These are phyloP conservation scores for Scheffersomyces illinoinensis DNA, from an alignment of 1,139 yeast genomes.

Conservation along the genomic window DNA sequence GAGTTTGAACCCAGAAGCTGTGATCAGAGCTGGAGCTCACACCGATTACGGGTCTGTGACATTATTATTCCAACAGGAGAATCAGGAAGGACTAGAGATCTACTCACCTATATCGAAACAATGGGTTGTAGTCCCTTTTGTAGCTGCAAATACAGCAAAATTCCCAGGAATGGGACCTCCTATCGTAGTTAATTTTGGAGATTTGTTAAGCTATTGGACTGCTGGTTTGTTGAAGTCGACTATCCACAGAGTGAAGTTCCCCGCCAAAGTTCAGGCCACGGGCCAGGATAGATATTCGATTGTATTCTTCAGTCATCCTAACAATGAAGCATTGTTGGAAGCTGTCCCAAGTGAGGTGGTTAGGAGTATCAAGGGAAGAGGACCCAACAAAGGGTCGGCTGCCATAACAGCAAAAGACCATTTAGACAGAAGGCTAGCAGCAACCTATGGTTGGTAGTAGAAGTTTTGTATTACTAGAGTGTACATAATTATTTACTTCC, in stretches of 20 bases:
- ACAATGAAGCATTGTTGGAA: conserved; percentile 59
- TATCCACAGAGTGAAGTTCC: conserved; percentile 69
- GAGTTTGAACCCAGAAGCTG: conserved; percentile 50
- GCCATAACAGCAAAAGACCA: conserved; percentile 69
- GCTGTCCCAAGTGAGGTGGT: conserved; percentile 71
- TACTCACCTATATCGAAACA: conserved; percentile 50
- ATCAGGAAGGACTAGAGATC: conserved; percentile 75
- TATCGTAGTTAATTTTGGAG: conserved; percentile 75
- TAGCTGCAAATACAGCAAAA: conserved; percentile 31
- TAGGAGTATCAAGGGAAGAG: conserved; percentile 41
- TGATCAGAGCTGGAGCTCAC: conserved; percentile 83
- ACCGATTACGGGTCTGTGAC: conserved; percentile 81
- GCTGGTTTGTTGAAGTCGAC: conserved; percentile 72
- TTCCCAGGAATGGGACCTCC: conserved; percentile 58
- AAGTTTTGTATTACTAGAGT: too few relatives aligned
- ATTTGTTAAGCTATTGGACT: conserved; percentile 78
- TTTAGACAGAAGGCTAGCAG: conserved; percentile 60
- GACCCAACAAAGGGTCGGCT: conserved; percentile 40
- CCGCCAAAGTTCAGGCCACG: conserved; percentile 50
- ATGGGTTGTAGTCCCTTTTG: conserved; percentile 69
- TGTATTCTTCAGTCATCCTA: conserved; percentile 82
- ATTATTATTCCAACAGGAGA: conserved; percentile 63
- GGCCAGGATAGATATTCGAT: conserved; percentile 77
- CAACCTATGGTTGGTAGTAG: conserved; percentile 51
- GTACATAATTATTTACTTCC: too few relatives aligned